Percentiles rank a stretch among this genome's conserved stretches.
phyloP scores from a whole-genome alignment of 1,284 basidiomycete genomes.

The Boletus subluridellus region DNA sequence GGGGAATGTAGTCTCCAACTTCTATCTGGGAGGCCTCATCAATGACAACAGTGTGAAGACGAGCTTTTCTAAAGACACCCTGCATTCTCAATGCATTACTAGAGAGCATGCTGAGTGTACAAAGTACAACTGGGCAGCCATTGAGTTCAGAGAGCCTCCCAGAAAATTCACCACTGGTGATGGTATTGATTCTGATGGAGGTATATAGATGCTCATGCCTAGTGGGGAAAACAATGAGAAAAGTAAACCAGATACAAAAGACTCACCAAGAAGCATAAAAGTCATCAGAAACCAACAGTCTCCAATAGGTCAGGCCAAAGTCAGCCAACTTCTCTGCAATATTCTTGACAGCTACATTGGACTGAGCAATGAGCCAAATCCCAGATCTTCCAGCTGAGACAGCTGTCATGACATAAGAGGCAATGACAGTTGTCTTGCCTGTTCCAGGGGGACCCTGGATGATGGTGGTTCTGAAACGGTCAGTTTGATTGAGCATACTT shows the following conservation, averaged over 20 bases:
- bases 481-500: conserved; percentile 27
- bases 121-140: no score
- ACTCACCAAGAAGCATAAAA: conserved; percentile 49
- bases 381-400: conserved; percentile 26
- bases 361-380: conserved; percentile 55
- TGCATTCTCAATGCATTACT: no score
- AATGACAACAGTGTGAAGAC: no score
- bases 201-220: conserved; percentile 55
- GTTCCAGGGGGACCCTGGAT: conserved; percentile 53
- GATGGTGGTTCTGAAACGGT: conserved; percentile 30
- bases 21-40: no score
- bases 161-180: conserved; percentile 19
- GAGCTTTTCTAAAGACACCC: no score
- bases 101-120: no score
- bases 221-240: conserved; percentile 1
- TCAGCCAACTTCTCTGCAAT: conserved; percentile 50
- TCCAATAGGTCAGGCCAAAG: conserved; percentile 40
- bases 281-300: conserved; percentile 45
- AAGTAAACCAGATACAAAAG: neutral
- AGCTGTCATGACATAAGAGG: conserved; percentile 42
- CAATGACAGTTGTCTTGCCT: conserved; percentile 46
- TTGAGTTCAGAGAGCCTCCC: no score
- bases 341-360: conserved; percentile 54
- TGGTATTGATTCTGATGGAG: conserved; percentile 35
- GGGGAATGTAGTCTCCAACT: no score